Evolutionary conservation across 2,329 filamentous ascomycete species (phyloP), one percentile per base, ranked within the genome.

Genomic region (Phialophora verrucosa): DNA sequence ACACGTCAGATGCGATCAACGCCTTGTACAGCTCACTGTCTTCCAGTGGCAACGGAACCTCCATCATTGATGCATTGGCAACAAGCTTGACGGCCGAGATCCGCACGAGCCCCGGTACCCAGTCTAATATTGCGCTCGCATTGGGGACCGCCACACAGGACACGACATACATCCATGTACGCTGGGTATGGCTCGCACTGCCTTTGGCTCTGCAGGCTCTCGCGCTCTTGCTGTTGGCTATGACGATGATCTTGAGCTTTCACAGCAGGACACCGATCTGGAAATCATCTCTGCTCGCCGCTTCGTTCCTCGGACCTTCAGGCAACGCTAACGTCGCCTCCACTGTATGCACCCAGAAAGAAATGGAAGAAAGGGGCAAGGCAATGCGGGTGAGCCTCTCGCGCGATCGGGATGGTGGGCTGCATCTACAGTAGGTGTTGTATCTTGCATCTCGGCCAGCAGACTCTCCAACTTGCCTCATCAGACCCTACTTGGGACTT

Each of bases 261-360:
- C 23, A 20, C 49, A 51, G 25, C 23, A 12, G 49, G 25, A 51
- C 49, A 6, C 49, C 49, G 1, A 29, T 51, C 25, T 51, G 49
- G 49, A 51, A 51, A 51, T 51, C 49, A 0, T 51, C 49, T 14
- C 49, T 51, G 25, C 25, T 51, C 20, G 49, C 49, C 49, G 49
- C 49, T 12, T 27, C 27, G 25, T 51, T 51, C 49, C 49, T 51
- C 12, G 49, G 20, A 50, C 47, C 47, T 50, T 50, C 20, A 3
- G 25, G 49, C 47, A 27, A 25, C 5, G 20, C n/a, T 4, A 50
- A 50, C 47, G 25, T 51, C 47, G 7, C 47, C 10, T 51, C 12
- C 10, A 8, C 2, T 29, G 49, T 51, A 10, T 17, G 20, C 25
- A 51, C 23, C 4, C 49, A 23, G 49, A 51, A 51, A 27, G 49